Base-by-base conservation (phyloP, 164 flowering plant species). In the Sedum album region DNA sequence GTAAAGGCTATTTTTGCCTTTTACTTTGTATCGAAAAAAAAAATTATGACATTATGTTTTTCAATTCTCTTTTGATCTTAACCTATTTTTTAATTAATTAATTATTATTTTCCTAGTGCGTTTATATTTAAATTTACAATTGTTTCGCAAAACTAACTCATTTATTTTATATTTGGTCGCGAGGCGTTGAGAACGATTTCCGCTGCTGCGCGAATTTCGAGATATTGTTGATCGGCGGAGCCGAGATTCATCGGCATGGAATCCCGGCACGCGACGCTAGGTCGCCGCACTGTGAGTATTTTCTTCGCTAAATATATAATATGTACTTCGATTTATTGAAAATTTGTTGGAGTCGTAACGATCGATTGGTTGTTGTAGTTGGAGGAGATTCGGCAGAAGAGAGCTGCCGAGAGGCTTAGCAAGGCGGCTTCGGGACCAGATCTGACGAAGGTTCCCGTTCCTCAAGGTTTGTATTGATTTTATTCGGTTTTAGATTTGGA, bases 361-460 rank as follows among this genome's bases (percentile, higher is more conserved):
- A 18, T n/a, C 5, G 42, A 55, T 2, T 23, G 49, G 60, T 65
- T 31, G 18, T 66, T 61, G 28, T 65, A 93, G 98, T 66, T 93
- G 93, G 96, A 91, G 71, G 98, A 91, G 68, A 91, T 93, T 71
- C 88, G 97, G 23, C 94, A 88, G 65, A 93, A 91, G 73, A 80
- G 96, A 81, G 94, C 93, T 0, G 94, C 96, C 0, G 96, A 89
- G 60, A 84, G 87, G 73, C 61, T 91, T 21, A 80, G 76, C 80
- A 90, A 85, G 74, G 74, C 80, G 17, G 72, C 92, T 1, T 88
- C 96, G 0, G 90, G 87, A 31, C 77, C 91, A 1, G 98, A 93
- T 86, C 87, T 88, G 17, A 71, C 69, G 72, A 70, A 70, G 57
- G 67, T 75, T 38, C 68, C 85, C 5, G 73, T 5, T 69, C 74